These are phyloP conservation scores for Penicillium fimorum DNA, from an alignment of 495 filamentous ascomycete species.

Conservation along the genomic window DNA sequence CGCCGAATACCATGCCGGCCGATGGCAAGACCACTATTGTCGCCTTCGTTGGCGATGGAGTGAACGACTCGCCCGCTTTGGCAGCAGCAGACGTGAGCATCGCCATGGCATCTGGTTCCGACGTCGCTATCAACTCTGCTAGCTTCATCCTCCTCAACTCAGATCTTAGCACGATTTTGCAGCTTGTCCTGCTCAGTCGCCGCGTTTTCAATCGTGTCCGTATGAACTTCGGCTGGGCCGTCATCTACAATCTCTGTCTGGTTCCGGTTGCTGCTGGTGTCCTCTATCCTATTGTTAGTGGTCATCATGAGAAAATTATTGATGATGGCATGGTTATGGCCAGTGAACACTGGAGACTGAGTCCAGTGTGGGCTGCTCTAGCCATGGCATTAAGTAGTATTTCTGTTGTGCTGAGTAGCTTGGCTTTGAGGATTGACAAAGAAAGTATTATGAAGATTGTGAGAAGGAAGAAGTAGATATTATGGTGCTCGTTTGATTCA, in stretches of 20 bases:
- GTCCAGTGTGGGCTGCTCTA: constrained; percentile 80
- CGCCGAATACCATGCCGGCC: constrained; percentile 7
- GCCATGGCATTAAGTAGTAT: constrained; percentile 88
- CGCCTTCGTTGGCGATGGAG: constrained; percentile 77
- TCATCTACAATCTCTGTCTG: constrained; percentile 77
- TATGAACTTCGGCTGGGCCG: constrained; percentile 86
- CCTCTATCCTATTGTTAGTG: constrained; percentile 64
- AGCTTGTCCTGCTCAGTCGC: constrained; percentile 66
- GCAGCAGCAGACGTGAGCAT: constrained; percentile 78
- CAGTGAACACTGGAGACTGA: constrained; percentile 52
- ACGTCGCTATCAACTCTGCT: constrained; percentile 79
- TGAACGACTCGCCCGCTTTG: constrained; percentile 86
- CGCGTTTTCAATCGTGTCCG: constrained; percentile 75
- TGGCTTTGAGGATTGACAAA: constrained; percentile 56
- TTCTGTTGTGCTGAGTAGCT: constrained; percentile 72
- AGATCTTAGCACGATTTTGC: constrained; percentile 66
- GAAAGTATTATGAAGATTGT: constrained; percentile 26
- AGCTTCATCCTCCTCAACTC: constrained; percentile 83
- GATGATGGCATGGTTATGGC: constrained; percentile 28
- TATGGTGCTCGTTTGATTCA: not conserved
- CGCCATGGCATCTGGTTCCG: constrained; percentile 78
- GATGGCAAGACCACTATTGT: constrained; percentile 35
- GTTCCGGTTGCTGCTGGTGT: constrained; percentile 84
- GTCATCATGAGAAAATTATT: constrained; percentile 42
- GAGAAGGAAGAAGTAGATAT: constrained; percentile 7